Conservation (phyloP, 176 grass and related monocot genomes). For the Oryza rufipogon region DNA sequence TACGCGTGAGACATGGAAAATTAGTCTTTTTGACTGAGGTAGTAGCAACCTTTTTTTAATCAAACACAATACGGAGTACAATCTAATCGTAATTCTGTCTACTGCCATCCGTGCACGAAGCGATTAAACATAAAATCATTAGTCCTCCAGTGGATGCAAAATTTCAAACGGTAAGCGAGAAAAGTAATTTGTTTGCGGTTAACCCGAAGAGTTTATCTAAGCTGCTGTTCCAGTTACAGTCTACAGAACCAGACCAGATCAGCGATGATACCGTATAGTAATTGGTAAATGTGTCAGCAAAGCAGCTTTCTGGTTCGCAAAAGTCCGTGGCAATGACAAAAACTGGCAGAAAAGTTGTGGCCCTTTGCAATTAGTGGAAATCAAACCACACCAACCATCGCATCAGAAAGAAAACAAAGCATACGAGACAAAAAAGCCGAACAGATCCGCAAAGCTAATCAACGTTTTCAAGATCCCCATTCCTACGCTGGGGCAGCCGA, state of each 20-base stretch:
- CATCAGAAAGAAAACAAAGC: not conserved
- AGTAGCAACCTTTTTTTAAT: no score
- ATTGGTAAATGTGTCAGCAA: not conserved
- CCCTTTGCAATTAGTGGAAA: not conserved
- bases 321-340: not conserved
- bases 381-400: not conserved
- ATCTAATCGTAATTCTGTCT: not conserved
- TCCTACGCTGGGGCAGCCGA: not conserved
- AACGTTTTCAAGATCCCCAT: not conserved
- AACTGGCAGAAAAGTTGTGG: not conserved
- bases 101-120: not conserved
- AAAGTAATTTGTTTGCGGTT: no score
- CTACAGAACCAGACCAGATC: not conserved
- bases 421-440: not conserved
- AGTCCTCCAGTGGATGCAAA: not conserved
- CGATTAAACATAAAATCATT: not conserved
- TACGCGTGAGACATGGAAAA: no score
- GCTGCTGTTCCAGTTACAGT: no score
- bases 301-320: not conserved
- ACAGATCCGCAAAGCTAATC: not conserved
- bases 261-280: not conserved
- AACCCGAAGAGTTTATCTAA: no score
- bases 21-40: no score
- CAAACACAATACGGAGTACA: not conserved
- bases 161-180: not conserved